Conservation (phyloP, 108 stramenopile genomes). For the Aurantiochytrium sp. region DNA sequence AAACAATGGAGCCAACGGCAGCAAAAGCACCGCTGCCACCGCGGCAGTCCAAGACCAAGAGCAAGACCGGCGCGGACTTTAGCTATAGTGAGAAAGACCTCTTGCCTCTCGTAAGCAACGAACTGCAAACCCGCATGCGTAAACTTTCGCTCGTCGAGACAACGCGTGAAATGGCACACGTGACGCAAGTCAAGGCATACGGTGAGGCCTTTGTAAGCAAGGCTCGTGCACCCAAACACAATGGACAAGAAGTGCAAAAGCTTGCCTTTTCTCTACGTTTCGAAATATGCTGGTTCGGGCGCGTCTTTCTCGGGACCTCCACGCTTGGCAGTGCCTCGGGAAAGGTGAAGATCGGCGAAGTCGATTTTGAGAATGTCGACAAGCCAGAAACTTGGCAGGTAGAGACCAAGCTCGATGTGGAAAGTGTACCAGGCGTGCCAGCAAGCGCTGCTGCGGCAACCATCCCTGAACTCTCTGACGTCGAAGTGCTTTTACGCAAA, state of each 20-base stretch:
- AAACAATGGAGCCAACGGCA: too few species aligned
- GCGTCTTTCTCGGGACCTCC: background rate
- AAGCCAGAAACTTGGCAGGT: background rate
- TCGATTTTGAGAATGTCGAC: background rate
- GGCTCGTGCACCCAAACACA: background rate
- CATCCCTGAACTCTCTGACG: background rate
- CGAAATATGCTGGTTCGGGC: background rate
- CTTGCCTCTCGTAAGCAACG: background rate
- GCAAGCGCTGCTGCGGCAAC: background rate
- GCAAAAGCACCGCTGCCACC: too few species aligned
- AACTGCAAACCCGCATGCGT: background rate
- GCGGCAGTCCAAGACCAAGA: too few species aligned
- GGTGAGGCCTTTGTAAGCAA: background rate
- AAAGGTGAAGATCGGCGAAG: background rate
- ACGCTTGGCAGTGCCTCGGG: background rate
- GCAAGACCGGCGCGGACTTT: background rate
- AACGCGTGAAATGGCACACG: background rate
- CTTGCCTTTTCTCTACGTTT: background rate
- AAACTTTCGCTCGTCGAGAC: background rate
- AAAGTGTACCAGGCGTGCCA: background rate
- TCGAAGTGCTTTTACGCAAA: background rate
- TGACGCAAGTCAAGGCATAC: background rate
- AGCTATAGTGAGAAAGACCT: slow-evolving; percentile 9
- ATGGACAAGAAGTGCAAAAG: background rate
- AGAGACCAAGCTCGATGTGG: background rate